These are phyloP conservation scores for Hypoxylon intermedium DNA, from an alignment of 495 filamentous ascomycete species.

Conservation along the genomic window DNA sequence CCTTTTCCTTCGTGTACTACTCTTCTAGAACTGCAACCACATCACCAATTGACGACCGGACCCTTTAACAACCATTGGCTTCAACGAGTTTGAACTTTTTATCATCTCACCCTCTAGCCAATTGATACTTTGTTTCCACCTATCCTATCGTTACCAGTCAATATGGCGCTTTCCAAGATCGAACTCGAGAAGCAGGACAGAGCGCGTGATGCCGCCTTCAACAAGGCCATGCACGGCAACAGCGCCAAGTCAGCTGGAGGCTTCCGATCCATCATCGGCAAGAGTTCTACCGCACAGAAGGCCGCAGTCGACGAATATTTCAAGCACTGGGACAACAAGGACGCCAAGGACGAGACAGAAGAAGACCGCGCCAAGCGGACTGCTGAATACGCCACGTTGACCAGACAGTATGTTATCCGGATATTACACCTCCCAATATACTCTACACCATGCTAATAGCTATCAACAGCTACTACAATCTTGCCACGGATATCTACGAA, in stretches of 20 bases:
- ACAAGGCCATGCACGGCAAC: conserved; percentile 88
- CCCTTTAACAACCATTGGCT: neutral
- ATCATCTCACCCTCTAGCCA: neutral
- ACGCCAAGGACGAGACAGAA: conserved; percentile 79
- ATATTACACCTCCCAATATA: neutral
- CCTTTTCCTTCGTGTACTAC: conserved; percentile 12
- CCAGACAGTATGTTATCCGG: conserved; percentile 82
- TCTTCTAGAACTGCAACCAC: conserved; percentile 8
- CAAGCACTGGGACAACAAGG: conserved; percentile 99
- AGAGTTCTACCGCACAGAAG: conserved; percentile 82
- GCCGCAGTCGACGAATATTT: conserved; percentile 97
- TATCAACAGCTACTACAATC: conserved; percentile 85
- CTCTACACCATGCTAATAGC: conserved; percentile 2
- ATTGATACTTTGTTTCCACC: too few species aligned
- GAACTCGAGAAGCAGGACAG: conserved; percentile 85
- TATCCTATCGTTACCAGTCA: conserved; percentile 43
- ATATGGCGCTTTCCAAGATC: conserved; percentile 69
- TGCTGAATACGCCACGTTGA: conserved; percentile 92
- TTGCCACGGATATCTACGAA: conserved; percentile 97
- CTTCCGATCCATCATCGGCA: conserved; percentile 82
- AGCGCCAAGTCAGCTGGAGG: conserved; percentile 74
- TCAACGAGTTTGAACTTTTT: neutral
- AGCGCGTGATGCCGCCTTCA: conserved; percentile 89
- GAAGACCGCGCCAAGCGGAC: conserved; percentile 81
- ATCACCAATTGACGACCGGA: neutral